Evolutionary conservation across 352 stramenopile species (phyloP).

Genomic region (Phytopythium mirpurense): DNA sequence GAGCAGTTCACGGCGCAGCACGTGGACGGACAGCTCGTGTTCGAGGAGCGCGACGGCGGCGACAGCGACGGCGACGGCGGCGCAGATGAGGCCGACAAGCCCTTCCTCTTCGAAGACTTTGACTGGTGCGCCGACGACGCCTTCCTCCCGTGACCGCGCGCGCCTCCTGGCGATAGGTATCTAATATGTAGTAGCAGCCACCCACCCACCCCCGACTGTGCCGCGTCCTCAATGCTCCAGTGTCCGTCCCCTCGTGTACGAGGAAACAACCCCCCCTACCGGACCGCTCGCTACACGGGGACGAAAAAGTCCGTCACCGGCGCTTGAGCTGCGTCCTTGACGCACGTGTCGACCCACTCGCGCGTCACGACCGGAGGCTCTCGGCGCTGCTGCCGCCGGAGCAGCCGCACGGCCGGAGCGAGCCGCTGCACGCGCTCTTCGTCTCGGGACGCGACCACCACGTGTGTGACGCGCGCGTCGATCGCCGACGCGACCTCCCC

Average conservation of each 20-base stretch:
- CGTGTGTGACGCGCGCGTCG: slow-evolving; percentile 50
- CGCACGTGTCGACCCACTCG: slow-evolving; percentile 56
- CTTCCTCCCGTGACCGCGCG: slow-evolving; percentile 23
- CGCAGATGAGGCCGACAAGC: slow-evolving; percentile 14
- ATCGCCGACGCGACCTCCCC: slow-evolving; percentile 32
- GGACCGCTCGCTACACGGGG: slow-evolving; percentile 25
- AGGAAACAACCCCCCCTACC: too few relatives aligned
- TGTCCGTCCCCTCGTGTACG: too few relatives aligned
- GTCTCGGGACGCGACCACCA: slow-evolving; percentile 36
- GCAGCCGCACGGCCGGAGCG: slow-evolving; percentile 31
- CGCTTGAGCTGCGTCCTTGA: slow-evolving; percentile 39
- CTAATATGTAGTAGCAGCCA: too few relatives aligned
- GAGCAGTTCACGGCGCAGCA: slow-evolving; percentile 67
- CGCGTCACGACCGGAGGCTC: slow-evolving; percentile 53
- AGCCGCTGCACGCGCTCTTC: slow-evolving; percentile 29
- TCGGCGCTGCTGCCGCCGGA: slow-evolving; percentile 34
- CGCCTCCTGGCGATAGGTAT: too few relatives aligned
- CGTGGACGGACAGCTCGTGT: slow-evolving; percentile 55
- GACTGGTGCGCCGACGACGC: slow-evolving; percentile 62
- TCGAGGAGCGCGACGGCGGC: slow-evolving; percentile 35
- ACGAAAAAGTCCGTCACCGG: slow-evolving; percentile 53
- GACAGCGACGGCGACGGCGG: slow-evolving; percentile 13
- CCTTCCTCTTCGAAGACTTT: slow-evolving; percentile 64
- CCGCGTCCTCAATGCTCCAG: too few relatives aligned
- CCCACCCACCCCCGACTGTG: too few relatives aligned